Conservation (phyloP, 352 stramenopile species). For the Aphanomyces invadans region DNA sequence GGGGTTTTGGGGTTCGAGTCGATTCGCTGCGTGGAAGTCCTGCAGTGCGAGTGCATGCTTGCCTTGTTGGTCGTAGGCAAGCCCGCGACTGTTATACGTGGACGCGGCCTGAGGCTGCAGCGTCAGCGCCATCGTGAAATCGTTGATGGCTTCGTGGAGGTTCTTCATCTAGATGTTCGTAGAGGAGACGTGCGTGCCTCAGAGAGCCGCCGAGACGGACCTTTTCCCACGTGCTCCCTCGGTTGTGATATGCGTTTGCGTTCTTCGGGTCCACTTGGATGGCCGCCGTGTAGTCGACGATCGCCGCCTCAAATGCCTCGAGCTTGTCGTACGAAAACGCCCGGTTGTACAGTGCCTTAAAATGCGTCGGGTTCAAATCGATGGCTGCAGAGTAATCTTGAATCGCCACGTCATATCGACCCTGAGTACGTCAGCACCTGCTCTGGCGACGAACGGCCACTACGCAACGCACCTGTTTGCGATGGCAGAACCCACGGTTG, state of each 20-base stretch:
- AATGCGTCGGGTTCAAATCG: conserved; percentile 58
- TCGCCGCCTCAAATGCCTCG: conserved; percentile 46
- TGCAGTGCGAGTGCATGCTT: conserved; percentile 49
- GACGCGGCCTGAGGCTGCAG: conserved; percentile 51
- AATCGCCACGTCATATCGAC: conserved; percentile 70
- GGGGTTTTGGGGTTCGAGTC: conserved; percentile 59
- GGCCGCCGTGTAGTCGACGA: conserved; percentile 70
- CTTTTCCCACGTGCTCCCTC: conserved; percentile 72
- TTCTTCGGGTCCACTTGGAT: conserved; percentile 59
- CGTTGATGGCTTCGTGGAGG: conserved; percentile 44
- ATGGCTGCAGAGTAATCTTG: conserved; percentile 70
- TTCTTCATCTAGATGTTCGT: conserved; percentile 36
- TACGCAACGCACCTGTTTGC: conserved; percentile 59
- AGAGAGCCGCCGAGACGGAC: too few species aligned
- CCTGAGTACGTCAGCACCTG: too few species aligned
- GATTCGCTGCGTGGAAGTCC: conserved; percentile 62
- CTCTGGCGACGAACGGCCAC: too few species aligned
- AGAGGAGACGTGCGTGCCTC: too few species aligned
- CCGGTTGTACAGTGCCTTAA: conserved; percentile 85
- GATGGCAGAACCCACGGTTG: conserved; percentile 77
- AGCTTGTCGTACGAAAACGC: conserved; percentile 84
- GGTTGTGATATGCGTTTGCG: conserved; percentile 78
- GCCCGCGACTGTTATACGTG: conserved; percentile 74
- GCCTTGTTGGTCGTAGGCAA: conserved; percentile 62
- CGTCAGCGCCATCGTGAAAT: conserved; percentile 59